phyloP scores from a whole-genome alignment of 495 filamentous ascomycete species.

The Podospora didyma region DNA sequence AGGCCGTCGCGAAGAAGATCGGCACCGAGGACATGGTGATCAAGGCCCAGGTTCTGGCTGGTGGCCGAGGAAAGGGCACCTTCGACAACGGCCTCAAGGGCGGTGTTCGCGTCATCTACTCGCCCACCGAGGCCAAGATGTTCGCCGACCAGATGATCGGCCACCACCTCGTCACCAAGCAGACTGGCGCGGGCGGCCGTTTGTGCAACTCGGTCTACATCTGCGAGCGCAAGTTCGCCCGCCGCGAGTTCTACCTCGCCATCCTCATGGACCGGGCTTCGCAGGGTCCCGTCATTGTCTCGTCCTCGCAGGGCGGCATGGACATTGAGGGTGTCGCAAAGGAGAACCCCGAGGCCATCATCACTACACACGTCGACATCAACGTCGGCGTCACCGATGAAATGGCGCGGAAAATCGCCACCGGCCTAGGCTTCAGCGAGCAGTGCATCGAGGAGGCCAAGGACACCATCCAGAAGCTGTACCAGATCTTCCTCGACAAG shows the following conservation, averaged over 20 bases:
- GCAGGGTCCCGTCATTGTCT: constrained; percentile 91
- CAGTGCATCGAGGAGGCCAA: constrained; percentile 94
- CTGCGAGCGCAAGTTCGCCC: constrained; percentile 98
- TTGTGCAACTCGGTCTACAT: constrained; percentile 96
- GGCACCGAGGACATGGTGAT: constrained; percentile 97
- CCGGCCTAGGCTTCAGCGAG: constrained; percentile 91
- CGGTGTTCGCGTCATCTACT: constrained; percentile 97
- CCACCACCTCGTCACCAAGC: constrained; percentile 98
- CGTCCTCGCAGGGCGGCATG: constrained; percentile 97
- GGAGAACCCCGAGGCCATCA: constrained; percentile 93
- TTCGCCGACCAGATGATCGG: constrained; percentile 99
- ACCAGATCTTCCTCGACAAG: constrained; percentile 96
- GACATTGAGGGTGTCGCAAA: constrained; percentile 98
- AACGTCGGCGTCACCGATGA: constrained; percentile 92
- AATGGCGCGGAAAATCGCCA: constrained; percentile 85
- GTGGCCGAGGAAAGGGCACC: constrained; percentile 92
- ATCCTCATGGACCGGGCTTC: constrained; percentile 93
- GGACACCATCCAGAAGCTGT: constrained; percentile 95
- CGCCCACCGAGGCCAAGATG: constrained; percentile 81
- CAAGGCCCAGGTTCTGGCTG: constrained; percentile 98
- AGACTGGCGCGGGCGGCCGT: constrained; percentile 88
- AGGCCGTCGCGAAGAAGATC: constrained; percentile 83
- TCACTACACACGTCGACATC: constrained; percentile 88
- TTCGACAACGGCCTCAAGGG: constrained; percentile 99
- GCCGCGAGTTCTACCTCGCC: constrained; percentile 97